Evolutionary conservation across 352 stramenopile species (phyloP).

Genomic region (Halophytophthora polymorphica): DNA sequence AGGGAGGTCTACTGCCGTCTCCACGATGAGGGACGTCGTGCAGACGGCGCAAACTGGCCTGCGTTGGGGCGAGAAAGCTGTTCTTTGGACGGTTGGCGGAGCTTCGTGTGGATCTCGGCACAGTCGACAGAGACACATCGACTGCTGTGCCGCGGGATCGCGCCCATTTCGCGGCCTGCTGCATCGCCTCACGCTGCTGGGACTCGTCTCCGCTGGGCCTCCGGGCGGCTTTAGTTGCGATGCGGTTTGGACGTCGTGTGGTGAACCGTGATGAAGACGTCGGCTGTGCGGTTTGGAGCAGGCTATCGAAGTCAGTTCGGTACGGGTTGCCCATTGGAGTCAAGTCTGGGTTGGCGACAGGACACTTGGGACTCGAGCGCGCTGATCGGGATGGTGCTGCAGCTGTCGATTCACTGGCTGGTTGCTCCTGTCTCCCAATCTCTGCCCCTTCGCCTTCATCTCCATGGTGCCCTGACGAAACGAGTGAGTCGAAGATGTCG

Average conservation of each 20-base stretch:
- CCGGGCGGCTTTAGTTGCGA: constrained; percentile 6
- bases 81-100: constrained; percentile 30
- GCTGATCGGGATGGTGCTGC: constrained; percentile 10
- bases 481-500: constrained; percentile 41
- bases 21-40: constrained; percentile 23
- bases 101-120: constrained; percentile 12
- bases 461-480: constrained; percentile 15
- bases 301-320: constrained; percentile 39
- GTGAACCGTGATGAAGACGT: constrained; percentile 22
- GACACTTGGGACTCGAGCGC: constrained; percentile 9
- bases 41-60: constrained; percentile 59
- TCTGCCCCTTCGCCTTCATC: constrained; percentile 15
- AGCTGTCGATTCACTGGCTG: constrained; percentile 22
- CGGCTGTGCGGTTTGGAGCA: constrained; percentile 28
- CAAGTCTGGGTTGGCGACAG: not conserved
- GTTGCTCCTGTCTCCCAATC: constrained; percentile 19
- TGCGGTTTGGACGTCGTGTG: constrained; percentile 16
- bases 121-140: constrained; percentile 23
- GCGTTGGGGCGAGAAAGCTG: constrained; percentile 62
- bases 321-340: constrained; percentile 10
- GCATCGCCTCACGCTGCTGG: constrained; percentile 25
- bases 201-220: constrained; percentile 18
- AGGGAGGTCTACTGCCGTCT: constrained; percentile 35
- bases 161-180: constrained; percentile 25
- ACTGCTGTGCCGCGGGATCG: constrained; percentile 21